Evolutionary conservation across 164 flowering plant genomes (phyloP).

Genomic region (Vitis cinerea): DNA sequence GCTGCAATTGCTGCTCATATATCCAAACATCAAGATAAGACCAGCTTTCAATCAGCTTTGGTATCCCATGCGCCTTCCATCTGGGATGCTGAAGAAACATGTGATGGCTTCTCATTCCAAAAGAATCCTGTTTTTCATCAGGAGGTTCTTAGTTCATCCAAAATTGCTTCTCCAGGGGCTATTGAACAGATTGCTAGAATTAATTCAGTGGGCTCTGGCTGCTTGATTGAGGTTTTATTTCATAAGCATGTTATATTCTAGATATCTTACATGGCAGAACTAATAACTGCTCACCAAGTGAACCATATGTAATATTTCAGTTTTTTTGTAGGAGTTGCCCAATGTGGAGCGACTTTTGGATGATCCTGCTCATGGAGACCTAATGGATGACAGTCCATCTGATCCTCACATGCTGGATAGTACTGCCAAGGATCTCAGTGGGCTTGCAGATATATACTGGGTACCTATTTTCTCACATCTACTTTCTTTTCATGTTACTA

Average conservation of each 20-base stretch:
- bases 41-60: conserved; percentile 25
- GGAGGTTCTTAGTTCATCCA: conserved; percentile 20
- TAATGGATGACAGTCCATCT: conserved; percentile 27
- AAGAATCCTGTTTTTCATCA: conserved; percentile 28
- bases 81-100: conserved; percentile 96
- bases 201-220: conserved; percentile 21
- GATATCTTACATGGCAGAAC: neutral
- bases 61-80: conserved; percentile 58
- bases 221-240: conserved; percentile 44
- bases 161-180: conserved; percentile 25
- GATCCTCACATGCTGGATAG: conserved; percentile 29
- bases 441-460: conserved; percentile 82
- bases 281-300: neutral
- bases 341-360: conserved; percentile 21
- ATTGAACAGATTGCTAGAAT: conserved; percentile 19
- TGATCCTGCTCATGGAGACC: conserved; percentile 24
- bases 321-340: conserved; percentile 48
- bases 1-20: conserved; percentile 96
- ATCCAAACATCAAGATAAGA: conserved; percentile 42
- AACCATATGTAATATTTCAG: neutral
- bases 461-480: conserved; percentile 36
- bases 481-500: neutral
- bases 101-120: conserved; percentile 88
- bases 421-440: conserved; percentile 42
- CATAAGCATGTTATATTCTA: neutral